phyloP scores from a whole-genome alignment of 1,284 basidiomycete species.

The Trichosporon sp. region DNA sequence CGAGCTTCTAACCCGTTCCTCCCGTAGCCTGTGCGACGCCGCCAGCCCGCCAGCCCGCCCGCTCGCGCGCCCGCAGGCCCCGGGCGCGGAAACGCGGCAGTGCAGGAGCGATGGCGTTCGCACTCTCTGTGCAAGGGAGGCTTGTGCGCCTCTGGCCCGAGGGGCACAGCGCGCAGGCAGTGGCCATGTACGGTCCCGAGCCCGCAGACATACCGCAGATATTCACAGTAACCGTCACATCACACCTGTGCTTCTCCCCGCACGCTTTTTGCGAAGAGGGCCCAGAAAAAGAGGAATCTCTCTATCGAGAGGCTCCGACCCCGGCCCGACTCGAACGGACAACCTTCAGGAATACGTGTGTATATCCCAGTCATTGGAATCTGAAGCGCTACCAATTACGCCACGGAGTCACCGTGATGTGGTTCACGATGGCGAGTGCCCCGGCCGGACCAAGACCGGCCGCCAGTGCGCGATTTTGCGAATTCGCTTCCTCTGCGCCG shows the following conservation, averaged over 20 bases:
- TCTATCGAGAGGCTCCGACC: slow-evolving; percentile 7
- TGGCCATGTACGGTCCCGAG: too few relatives aligned
- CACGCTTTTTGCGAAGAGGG: too few relatives aligned
- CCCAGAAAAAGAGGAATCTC: neutral
- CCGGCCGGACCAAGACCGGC: neutral
- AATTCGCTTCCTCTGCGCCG: neutral
- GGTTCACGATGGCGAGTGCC: neutral
- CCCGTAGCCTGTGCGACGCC: too few relatives aligned
- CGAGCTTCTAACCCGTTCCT: neutral
- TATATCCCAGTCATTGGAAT: slow-evolving; percentile 6
- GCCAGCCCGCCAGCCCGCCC: too few relatives aligned
- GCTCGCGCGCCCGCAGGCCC: too few relatives aligned
- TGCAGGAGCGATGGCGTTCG: neutral
- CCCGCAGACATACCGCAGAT: too few relatives aligned
- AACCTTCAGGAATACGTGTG: slow-evolving; percentile 5
- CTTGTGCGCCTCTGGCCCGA: neutral
- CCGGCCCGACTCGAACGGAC: slow-evolving; percentile 6
- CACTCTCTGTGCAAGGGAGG: neutral
- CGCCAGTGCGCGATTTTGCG: neutral
- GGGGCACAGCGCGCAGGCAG: neutral
- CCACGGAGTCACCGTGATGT: slow-evolving; percentile 2
- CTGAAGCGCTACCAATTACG: slow-evolving; percentile 7
- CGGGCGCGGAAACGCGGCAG: too few relatives aligned
- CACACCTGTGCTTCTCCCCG: too few relatives aligned
- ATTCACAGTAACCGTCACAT: too few relatives aligned